A percentile compares a stretch with the other conserved stretches of the same genome.
These are phyloP conservation scores for Pueraria montana DNA, from an alignment of 306 rosid species.

Conservation along the genomic window DNA sequence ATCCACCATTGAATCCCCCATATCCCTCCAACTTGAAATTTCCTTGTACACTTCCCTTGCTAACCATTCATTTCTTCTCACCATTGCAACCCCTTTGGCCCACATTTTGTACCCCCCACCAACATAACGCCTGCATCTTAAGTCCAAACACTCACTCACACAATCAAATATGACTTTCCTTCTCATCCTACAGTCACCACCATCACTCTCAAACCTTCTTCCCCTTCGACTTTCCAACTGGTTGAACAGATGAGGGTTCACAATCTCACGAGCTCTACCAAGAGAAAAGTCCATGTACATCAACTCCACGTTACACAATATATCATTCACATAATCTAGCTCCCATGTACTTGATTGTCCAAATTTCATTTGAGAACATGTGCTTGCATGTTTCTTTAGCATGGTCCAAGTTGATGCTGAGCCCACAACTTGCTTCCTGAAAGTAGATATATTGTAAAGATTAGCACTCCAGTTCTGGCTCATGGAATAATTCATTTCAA, in stretches of 20 bases:
- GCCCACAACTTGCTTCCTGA: constrained; percentile 72
- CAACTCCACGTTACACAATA: constrained; percentile 64
- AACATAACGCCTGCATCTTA: constrained; percentile 61
- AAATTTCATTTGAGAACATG: constrained; percentile 19
- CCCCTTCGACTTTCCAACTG: constrained; percentile 66
- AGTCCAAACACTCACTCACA: constrained; percentile 76
- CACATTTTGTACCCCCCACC: constrained; percentile 73
- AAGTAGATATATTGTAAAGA: constrained; percentile 29
- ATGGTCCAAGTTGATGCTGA: constrained; percentile 46
- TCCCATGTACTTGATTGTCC: constrained; percentile 58
- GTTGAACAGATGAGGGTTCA: constrained; percentile 76
- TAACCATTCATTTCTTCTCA: constrained; percentile 68
- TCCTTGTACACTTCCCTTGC: constrained; percentile 70
- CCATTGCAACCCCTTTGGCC: constrained; percentile 69
- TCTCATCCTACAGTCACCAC: constrained; percentile 54
- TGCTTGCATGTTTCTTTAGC: constrained; percentile 8
- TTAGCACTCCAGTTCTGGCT: neutral
- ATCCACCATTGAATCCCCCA: constrained; percentile 83
- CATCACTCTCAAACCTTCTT: constrained; percentile 46
- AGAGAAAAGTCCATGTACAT: constrained; percentile 70
- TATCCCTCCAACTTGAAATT: constrained; percentile 64
- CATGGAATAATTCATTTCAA: neutral
- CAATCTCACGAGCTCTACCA: constrained; percentile 62
- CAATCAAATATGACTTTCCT: constrained; percentile 75
- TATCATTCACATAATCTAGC: constrained; percentile 66